Conservation (phyloP, 2,329 filamentous ascomycete genomes). For the Exophiala calicioides region DNA sequence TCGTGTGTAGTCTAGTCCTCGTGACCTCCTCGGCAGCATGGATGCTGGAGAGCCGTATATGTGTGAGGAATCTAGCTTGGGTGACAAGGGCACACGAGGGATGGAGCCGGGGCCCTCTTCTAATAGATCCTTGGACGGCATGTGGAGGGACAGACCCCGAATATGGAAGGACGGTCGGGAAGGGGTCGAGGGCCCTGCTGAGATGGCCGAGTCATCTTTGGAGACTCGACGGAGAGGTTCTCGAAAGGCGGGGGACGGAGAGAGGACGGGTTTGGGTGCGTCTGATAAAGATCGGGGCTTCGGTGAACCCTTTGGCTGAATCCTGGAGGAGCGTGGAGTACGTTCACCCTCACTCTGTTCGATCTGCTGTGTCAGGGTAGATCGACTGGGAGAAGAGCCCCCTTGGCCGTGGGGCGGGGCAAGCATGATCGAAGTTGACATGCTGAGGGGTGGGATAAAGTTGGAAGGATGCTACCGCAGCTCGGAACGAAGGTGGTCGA, state of each 20-base stretch:
- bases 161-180: conserved; percentile 64
- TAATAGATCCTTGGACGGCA: conserved; percentile 54
- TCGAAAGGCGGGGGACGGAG: conserved; percentile 61
- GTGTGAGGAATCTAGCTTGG: conserved; percentile 80
- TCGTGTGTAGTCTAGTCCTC: conserved; percentile 88
- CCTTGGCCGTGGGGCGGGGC: conserved; percentile 14
- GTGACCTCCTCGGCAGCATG: conserved; percentile 81
- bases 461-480: conserved; percentile 5
- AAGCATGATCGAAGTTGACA: conserved; percentile 29
- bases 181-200: conserved; percentile 68
- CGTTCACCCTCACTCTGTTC: conserved; percentile 28
- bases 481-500: not conserved
- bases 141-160: conserved; percentile 69
- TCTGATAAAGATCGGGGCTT: conserved; percentile 68
- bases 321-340: conserved; percentile 24
- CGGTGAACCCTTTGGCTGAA: conserved; percentile 32
- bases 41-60: conserved; percentile 86
- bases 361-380: conserved; percentile 28
- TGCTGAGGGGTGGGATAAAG: too few relatives aligned
- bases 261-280: conserved; percentile 59
- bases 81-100: conserved; percentile 71
- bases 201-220: conserved; percentile 69
- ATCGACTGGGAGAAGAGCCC: conserved; percentile 22
- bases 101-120: conserved; percentile 47
- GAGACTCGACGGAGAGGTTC: conserved; percentile 55